A percentile compares a stretch with the other conserved stretches of the same genome.
These are phyloP conservation scores for Epicoccum sorghinum DNA, from an alignment of 2,329 filamentous ascomycete genomes.

Conservation along the genomic window DNA sequence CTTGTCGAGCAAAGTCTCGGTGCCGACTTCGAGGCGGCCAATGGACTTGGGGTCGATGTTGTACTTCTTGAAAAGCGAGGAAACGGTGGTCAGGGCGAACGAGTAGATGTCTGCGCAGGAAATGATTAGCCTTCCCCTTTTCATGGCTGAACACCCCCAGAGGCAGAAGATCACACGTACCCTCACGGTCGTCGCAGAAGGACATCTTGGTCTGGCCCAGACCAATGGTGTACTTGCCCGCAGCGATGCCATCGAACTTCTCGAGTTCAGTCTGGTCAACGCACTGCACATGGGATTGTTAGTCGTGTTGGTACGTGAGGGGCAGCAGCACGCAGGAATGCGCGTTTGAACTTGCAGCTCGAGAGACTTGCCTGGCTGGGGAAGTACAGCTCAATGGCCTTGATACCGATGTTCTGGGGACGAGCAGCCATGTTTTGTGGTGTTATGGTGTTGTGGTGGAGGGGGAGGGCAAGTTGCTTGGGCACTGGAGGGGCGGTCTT, in stretches of 20 bases:
- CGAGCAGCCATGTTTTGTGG: constrained; percentile 50
- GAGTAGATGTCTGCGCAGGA: constrained; percentile 58
- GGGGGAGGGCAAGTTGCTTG: constrained; percentile 23
- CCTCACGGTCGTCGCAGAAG: constrained; percentile 62
- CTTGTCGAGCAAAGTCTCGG: constrained; percentile 62
- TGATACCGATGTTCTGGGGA: constrained; percentile 60
- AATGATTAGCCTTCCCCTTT: constrained; percentile 22
- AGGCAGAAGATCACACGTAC: constrained; percentile 34
- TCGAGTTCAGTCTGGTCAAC: constrained; percentile 61
- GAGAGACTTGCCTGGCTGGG: constrained; percentile 55
- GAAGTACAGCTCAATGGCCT: constrained; percentile 62
- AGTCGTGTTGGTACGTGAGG: constrained; percentile 20
- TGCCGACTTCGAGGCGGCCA: constrained; percentile 60
- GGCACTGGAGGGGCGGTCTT: constrained; percentile 27
- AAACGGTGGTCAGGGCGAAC: constrained; percentile 58
- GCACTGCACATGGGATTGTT: constrained; percentile 47
- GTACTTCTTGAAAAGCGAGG: constrained; percentile 60
- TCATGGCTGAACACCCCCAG: background rate
- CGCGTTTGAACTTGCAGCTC: constrained; percentile 3
- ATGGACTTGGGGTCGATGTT: constrained; percentile 58
- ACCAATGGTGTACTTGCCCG: constrained; percentile 61
- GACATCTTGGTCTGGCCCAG: constrained; percentile 62
- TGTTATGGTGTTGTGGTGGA: constrained; percentile 20
- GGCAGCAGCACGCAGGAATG: constrained; percentile 12
- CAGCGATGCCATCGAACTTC: constrained; percentile 60